These are phyloP conservation scores for Ceriops decandra DNA, from an alignment of 345 rosid species.

Conservation along the genomic window DNA sequence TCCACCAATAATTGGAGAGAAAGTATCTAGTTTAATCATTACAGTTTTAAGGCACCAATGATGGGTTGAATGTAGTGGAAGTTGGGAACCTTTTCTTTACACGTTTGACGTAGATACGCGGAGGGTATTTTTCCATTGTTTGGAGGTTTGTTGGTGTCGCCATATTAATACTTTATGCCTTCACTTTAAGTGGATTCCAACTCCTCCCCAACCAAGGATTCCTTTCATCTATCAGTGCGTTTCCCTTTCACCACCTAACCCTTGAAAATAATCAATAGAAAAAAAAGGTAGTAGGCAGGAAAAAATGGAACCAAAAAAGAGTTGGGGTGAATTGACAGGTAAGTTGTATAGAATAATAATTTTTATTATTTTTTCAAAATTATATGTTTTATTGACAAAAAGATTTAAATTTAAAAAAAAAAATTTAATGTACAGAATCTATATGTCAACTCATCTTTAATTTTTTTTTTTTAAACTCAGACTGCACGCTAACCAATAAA, in stretches of 20 bases:
- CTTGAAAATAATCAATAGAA: constrained; percentile 41
- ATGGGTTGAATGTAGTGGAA: constrained; percentile 39
- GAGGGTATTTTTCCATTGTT: constrained; percentile 32
- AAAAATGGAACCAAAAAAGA: too few species aligned
- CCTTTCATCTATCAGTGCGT: constrained; percentile 52
- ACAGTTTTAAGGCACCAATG: constrained; percentile 47
- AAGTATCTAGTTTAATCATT: constrained; percentile 19
- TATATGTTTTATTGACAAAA: too few species aligned
- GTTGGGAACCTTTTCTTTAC: constrained; percentile 49
- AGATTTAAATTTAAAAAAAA: too few species aligned
- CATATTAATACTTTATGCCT: constrained; percentile 35
- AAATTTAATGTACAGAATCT: too few species aligned
- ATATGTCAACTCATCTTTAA: too few species aligned
- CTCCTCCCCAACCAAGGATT: constrained; percentile 72
- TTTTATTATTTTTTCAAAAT: too few species aligned
- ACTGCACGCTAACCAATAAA: constrained; percentile 24
- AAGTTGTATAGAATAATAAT: too few species aligned
- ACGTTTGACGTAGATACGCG: constrained; percentile 36
- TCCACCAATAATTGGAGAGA: constrained; percentile 39
- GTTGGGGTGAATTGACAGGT: too few species aligned
- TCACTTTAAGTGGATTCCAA: constrained; percentile 86
- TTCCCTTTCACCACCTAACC: constrained; percentile 91
- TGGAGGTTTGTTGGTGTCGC: constrained; percentile 57
- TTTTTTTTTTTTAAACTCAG: too few species aligned
- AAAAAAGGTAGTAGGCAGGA: too few species aligned